Evolutionary conservation across 2,329 filamentous ascomycete species (phyloP).

Genomic region (Colletotrichum cereale): DNA sequence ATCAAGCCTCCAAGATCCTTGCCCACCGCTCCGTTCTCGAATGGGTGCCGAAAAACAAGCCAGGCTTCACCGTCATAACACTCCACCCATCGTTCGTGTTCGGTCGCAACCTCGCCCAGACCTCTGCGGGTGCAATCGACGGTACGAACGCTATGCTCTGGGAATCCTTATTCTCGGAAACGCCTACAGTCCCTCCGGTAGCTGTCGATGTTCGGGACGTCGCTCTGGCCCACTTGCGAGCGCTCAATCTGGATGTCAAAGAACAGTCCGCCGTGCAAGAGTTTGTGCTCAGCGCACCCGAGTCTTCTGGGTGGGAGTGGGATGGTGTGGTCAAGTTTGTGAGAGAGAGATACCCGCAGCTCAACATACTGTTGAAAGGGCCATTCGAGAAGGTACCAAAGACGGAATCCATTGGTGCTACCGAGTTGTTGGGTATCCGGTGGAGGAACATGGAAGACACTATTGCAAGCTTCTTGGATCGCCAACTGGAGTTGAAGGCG

Average conservation of each 20-base stretch:
- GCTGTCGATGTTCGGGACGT: slow-evolving; percentile 25
- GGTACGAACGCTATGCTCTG: slow-evolving; percentile 1
- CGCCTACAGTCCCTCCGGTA: not conserved
- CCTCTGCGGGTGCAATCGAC: not conserved
- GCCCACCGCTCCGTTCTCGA: slow-evolving; percentile 17
- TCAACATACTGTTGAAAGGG: not conserved
- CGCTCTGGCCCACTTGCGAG: slow-evolving; percentile 2
- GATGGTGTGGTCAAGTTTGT: not conserved
- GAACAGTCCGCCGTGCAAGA: not conserved
- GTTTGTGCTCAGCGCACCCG: not conserved
- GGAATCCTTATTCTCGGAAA: not conserved
- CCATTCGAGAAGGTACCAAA: not conserved
- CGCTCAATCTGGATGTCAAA: not conserved
- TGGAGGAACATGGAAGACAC: not conserved
- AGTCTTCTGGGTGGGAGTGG: not conserved
- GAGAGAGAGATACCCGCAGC: not conserved
- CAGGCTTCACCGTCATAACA: slow-evolving; percentile 11
- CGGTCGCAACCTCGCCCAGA: slow-evolving; percentile 6
- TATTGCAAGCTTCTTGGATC: not conserved
- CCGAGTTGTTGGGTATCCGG: not conserved
- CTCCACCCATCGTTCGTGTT: slow-evolving; percentile 23
- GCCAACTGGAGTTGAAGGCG: not conserved
- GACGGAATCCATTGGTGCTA: not conserved
- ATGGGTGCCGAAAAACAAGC: slow-evolving; percentile 9
- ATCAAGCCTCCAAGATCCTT: slow-evolving; percentile 26